A percentile compares a stretch with the other conserved stretches of the same genome.
Conservation (phyloP, 306 rosid genomes). For the Ochetophila trinervis region DNA sequence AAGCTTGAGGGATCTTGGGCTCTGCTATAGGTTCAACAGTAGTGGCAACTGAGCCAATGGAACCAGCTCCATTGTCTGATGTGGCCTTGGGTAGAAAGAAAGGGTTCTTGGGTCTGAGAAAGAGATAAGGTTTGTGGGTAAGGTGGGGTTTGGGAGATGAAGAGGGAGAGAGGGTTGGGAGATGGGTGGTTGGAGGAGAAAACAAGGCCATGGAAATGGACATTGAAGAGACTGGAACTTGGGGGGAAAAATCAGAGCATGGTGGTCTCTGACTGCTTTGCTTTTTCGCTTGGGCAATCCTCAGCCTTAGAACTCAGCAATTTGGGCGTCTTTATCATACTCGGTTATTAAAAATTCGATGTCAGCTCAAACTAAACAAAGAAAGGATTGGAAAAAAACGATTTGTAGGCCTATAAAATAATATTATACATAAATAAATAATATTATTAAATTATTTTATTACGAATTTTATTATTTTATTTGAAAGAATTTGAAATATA, state of each 20-base stretch:
- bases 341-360: background rate
- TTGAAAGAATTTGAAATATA: no score
- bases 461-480: no score
- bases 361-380: no score
- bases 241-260: slow-evolving; percentile 29
- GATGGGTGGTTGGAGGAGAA: slow-evolving; percentile 55
- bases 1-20: slow-evolving; percentile 26
- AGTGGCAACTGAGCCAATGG: slow-evolving; percentile 34
- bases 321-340: background rate
- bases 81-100: slow-evolving; percentile 37
- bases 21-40: slow-evolving; percentile 26
- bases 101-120: slow-evolving; percentile 39
- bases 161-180: slow-evolving; percentile 46
- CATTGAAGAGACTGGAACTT: slow-evolving; percentile 18
- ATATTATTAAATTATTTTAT: no score
- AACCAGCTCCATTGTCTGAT: slow-evolving; percentile 51
- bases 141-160: slow-evolving; percentile 30
- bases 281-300: slow-evolving; percentile 10
- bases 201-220: slow-evolving; percentile 70
- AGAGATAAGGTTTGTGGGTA: slow-evolving; percentile 30
- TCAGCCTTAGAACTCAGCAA: slow-evolving; percentile 13
- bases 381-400: no score
- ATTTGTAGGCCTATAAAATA: no score
- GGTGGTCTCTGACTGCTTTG: slow-evolving; percentile 15
- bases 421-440: no score